Base-by-base conservation (phyloP, 2,329 filamentous ascomycete genomes). In the Colletotrichum truncatum region DNA sequence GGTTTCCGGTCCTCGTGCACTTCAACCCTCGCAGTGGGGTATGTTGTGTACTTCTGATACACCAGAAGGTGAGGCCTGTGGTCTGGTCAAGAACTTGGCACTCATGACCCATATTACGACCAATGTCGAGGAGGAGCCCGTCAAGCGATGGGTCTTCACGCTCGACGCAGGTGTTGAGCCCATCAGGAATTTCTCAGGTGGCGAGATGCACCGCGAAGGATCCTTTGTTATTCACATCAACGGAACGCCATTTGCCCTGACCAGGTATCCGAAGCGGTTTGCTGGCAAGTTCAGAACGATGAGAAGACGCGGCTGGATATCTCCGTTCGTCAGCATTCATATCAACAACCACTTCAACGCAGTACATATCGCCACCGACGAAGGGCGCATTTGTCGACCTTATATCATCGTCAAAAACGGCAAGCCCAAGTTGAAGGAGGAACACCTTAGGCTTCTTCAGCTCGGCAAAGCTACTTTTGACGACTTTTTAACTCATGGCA, bases 101-200 rank as follows among this genome's bases (percentile, higher is more conserved):
- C 84, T 99, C 62, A 99, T 99, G 96, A 99, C 97, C 54, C 97
- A 99, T 74, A 98, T 99, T 71, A 99, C 96, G 1, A 99, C 96
- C 2, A 93, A 97, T 69, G 93, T 97, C 61, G 94, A 98, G 61
- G 96, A 98, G 75, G 93, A 89, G 16, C 94, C 96, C 1, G 93
- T 99, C 14, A 91, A 90, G 72, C 91, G 93, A 72, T 89, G 97
- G 76, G 90, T 98, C 2, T 96, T 94, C 74, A 90, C 93, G 60
- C 85, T 98, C 25, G 94, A 97, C 45, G 91, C 93, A 3, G 93
- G 95, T 61, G 92, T 97, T 32, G 89, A 91, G 68, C 89, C 90
- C 4, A 88, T 97, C 52, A 90, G 91, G 34, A 85, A 86, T 70
- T 87, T 87, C 68, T 84, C 84, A 51, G 96, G 96, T 32, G 89